Evolutionary conservation across 1,284 basidiomycete genomes (phyloP).

Genomic region (Ceratobasidium sp.): DNA sequence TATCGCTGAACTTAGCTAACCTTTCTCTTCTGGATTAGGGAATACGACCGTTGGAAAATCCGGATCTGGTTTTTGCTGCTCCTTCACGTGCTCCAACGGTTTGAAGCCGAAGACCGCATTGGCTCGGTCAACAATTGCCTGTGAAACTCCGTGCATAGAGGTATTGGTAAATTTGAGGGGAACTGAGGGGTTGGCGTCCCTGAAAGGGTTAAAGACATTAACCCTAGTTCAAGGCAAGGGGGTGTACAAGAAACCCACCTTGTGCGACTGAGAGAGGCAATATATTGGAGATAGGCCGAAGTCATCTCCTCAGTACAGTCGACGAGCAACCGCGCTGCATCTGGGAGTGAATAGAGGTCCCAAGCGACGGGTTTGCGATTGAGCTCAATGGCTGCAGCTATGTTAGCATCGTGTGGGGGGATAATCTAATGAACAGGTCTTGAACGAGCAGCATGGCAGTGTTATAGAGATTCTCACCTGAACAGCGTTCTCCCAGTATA

Average conservation of each 20-base stretch:
- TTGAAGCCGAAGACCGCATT: slow-evolving; percentile 72
- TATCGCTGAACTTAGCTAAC: slow-evolving; percentile 55
- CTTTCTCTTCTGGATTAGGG: slow-evolving; percentile 91
- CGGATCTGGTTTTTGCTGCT: slow-evolving; percentile 80
- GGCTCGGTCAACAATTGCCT: slow-evolving; percentile 69
- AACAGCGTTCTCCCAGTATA: slow-evolving; percentile 88
- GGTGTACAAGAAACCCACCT: slow-evolving; percentile 56
- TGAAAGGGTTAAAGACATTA: not conserved
- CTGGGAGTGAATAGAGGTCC: slow-evolving; percentile 58
- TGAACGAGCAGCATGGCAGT: slow-evolving; percentile 13
- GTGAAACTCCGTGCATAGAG: slow-evolving; percentile 88
- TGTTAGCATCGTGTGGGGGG: slow-evolving; percentile 81
- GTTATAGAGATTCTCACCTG: slow-evolving; percentile 65
- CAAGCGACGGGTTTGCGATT: slow-evolving; percentile 72
- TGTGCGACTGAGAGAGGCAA: slow-evolving; percentile 61
- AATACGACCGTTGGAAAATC: slow-evolving; percentile 86
- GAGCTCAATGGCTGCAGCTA: slow-evolving; percentile 71
- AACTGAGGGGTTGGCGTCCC: slow-evolving; percentile 27
- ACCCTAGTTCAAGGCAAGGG: too few relatives aligned
- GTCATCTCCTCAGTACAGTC: slow-evolving; percentile 73
- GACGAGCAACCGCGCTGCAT: slow-evolving; percentile 62
- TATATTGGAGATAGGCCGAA: slow-evolving; percentile 68
- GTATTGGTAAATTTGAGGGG: slow-evolving; percentile 79
- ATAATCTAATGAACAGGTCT: slow-evolving; percentile 71
- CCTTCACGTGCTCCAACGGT: slow-evolving; percentile 70